Evolutionary conservation across 2,329 filamentous ascomycete genomes (phyloP), one percentile per base, ranked within the genome.

Genomic region (Alternaria gaisen): DNA sequence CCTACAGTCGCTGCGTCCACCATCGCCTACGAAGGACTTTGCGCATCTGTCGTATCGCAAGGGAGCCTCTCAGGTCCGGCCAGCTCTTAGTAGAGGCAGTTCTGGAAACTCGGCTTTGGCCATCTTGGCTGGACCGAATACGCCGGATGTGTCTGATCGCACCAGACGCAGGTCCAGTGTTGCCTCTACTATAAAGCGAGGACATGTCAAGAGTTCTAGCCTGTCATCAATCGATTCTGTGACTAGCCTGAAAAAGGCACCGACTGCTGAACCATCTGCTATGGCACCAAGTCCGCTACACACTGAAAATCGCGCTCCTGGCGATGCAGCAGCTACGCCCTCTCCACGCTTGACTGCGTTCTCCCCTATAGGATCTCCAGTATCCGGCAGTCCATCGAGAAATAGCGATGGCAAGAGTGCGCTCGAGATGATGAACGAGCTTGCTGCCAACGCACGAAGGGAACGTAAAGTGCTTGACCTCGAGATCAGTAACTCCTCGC

Each of bases 401-500:
- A 83, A 83, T 48, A 82, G 76, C 30, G 81, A 80, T 69, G 77
- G 71, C 63, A 75, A 73, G 77, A 83, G 64, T 73, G 70, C 82
- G 1, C 74, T 86, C 16, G 88, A 90, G 56, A 84, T 88, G 8
- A 82, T 91, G 63, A 91, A 88, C 63, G 93, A 96, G 61, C 84
- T 93, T 7, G 93, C 95, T 11, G 87, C 91, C n/a, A 95, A 93
- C 75, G 95, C 95, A 14, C 88, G 95, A 30, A 87, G 93, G 36
- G 95, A 98, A 79, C 88, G 95, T 63, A 99, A 98, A 81, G 94
- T 99, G 1, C 87, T 98, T 68, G 95, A 99, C 76, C 83, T 99
- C 6, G 93, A 99, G 76, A 99, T 99, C 65, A 97, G 91, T 56
- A 99, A 99, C 73, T 95, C 93, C 1, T 97, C 94, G 1, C 85